Evolutionary conservation across 306 rosid species (phyloP).

Genomic region (Ormosia semicastrata): DNA sequence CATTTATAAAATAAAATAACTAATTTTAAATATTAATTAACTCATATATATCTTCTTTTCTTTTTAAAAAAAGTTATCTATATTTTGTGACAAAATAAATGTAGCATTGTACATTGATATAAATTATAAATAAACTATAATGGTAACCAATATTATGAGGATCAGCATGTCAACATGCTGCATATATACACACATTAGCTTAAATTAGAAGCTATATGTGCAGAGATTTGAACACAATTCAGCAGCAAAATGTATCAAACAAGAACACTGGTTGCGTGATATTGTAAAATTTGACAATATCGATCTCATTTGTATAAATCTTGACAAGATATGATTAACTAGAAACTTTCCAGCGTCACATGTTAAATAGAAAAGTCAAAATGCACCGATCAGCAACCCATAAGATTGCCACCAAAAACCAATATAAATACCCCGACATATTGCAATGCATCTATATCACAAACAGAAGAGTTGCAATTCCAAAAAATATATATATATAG

Average conservation of each 20-base stretch:
- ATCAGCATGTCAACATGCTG: background rate
- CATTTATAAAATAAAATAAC: too few relatives aligned
- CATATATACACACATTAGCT: background rate
- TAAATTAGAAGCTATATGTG: too few relatives aligned
- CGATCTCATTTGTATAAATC: background rate
- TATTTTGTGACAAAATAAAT: background rate
- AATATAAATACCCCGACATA: constrained; percentile 18
- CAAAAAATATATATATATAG: background rate
- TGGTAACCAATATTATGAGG: background rate
- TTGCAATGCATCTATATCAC: background rate
- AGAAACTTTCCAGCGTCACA: background rate
- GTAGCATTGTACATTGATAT: background rate
- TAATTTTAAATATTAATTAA: too few relatives aligned
- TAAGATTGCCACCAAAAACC: background rate
- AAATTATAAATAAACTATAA: background rate
- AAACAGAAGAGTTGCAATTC: background rate
- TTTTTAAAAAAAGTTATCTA: background rate
- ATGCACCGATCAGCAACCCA: background rate
- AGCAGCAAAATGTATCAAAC: background rate
- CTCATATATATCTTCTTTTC: too few relatives aligned
- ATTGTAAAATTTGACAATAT: constrained; percentile 9
- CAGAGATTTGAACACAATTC: background rate
- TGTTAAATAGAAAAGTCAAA: background rate
- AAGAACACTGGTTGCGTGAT: background rate
- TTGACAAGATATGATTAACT: background rate